Base-by-base conservation (phyloP, 441 rosid species). In the Theobroma grandiflorum region DNA sequence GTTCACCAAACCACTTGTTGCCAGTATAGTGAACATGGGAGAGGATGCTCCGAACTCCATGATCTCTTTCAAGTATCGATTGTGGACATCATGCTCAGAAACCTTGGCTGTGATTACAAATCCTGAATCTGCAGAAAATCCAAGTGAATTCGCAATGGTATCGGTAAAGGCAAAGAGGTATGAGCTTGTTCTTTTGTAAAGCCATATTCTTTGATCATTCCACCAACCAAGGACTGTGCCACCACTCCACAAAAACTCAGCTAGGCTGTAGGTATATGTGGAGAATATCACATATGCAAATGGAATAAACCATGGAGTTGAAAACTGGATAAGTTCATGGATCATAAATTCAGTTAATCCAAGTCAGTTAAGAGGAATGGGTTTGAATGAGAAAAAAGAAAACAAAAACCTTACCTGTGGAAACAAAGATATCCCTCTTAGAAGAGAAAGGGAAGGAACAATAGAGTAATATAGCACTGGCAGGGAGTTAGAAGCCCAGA, bases 121-220 rank as follows among this genome's bases (percentile, higher is more conserved):
- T 3, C 72, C 83, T 14, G 88, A 74, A 35, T 90, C 88, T 45
- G 49, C 61, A 0, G 86, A 83, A 47, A 88, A 79, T 65, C 95
- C 95, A 35, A 86, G 40, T 20, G 58, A n/a, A 81, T 85, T 90
- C 35, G 79, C 31, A 20, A 89, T 72, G 35, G 93, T 84, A 79
- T 93, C 90, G 0, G 69, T 59, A 85, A 90, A 80, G 63, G 88
- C 96, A 5, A 93, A 90, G n/a, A 92, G 81, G 78, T 86, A 93
- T 20, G 98, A 88, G 68, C 88, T 88, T 61, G 92, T 90, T 82
- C 97, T 91, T 79, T 86, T 90, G 55, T 91, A 93, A 47, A 93
- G 88, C 95, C 97, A 93, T n/a, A 88, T 88, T 71, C 97, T 81
- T 83, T 89, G 95, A 22, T 90, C 94, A 52, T 91, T 92, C 96